Conservation (phyloP, 352 stramenopile species). For the Phytopythium cucurbitacearum region DNA sequence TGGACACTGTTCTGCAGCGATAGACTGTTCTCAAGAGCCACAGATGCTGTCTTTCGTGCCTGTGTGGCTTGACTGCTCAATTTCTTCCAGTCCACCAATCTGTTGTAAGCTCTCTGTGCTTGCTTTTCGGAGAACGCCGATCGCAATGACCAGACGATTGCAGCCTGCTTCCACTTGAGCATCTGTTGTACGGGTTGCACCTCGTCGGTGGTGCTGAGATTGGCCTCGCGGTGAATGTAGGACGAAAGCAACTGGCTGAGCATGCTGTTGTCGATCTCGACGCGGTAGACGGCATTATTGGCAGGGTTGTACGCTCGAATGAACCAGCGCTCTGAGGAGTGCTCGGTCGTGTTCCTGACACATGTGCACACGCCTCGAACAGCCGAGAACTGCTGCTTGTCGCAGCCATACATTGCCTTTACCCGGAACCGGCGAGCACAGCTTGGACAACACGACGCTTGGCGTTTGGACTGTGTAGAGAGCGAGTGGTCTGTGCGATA, state of each 20-base stretch:
- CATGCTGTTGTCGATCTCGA: slow-evolving; percentile 38
- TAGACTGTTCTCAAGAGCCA: slow-evolving; percentile 22
- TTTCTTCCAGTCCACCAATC: slow-evolving; percentile 33
- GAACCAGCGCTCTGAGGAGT: slow-evolving; percentile 32
- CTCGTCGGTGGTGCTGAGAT: background rate
- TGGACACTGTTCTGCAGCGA: slow-evolving; percentile 15
- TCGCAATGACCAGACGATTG: slow-evolving; percentile 10
- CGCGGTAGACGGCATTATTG: slow-evolving; percentile 47
- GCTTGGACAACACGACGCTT: slow-evolving; percentile 34
- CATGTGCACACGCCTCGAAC: slow-evolving; percentile 42
- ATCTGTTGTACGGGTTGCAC: slow-evolving; percentile 17
- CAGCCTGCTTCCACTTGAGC: slow-evolving; percentile 11
- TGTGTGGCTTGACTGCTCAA: slow-evolving; percentile 35
- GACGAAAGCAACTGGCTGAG: slow-evolving; percentile 37
- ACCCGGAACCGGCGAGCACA: slow-evolving; percentile 52
- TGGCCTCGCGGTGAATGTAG: background rate
- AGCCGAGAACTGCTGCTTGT: slow-evolving; percentile 23
- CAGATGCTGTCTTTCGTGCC: slow-evolving; percentile 22
- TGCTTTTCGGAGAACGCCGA: slow-evolving; percentile 19
- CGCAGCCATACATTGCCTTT: slow-evolving; percentile 18
- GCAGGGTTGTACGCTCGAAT: slow-evolving; percentile 63
- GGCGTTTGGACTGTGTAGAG: background rate
- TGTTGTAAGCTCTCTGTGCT: slow-evolving; percentile 12
- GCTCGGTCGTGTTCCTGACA: slow-evolving; percentile 19
- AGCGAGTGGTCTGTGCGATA: background rate